Evolutionary conservation across 179 eudicot genomes (phyloP).

Genomic region (Carnegiea gigantea): DNA sequence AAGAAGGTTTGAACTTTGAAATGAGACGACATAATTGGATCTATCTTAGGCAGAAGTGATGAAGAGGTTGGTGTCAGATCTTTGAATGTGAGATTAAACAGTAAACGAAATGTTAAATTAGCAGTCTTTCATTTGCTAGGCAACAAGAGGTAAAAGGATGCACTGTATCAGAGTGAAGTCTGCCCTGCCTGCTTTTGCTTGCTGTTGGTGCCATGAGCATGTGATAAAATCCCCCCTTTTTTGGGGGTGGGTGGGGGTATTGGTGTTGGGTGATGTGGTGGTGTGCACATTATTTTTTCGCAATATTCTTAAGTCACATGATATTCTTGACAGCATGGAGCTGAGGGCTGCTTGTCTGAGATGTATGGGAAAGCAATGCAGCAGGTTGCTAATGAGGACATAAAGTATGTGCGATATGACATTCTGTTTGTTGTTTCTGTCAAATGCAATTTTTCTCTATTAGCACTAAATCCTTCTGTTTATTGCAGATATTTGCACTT

Average conservation of each 20-base stretch:
- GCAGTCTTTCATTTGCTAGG: too few relatives aligned
- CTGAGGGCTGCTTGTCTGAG: slow-evolving; percentile 83
- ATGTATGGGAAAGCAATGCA: slow-evolving; percentile 68
- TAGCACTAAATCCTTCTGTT: slow-evolving; percentile 18
- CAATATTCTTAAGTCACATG: slow-evolving; percentile 7
- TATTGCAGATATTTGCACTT: slow-evolving; percentile 74
- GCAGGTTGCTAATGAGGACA: slow-evolving; percentile 63
- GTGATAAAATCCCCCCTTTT: neutral
- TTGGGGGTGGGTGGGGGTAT: neutral
- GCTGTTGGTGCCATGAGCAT: slow-evolving; percentile 1
- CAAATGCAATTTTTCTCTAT: neutral
- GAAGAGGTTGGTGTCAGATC: too few relatives aligned
- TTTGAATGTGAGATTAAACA: too few relatives aligned
- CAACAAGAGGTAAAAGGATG: neutral
- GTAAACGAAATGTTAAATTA: too few relatives aligned
- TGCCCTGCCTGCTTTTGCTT: neutral
- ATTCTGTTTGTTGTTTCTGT: neutral
- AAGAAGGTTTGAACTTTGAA: too few relatives aligned
- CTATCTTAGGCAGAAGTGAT: too few relatives aligned
- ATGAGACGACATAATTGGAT: too few relatives aligned
- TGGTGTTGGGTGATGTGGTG: neutral
- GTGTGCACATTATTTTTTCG: neutral
- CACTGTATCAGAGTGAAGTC: neutral
- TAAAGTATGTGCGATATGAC: slow-evolving; percentile 47
- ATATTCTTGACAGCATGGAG: slow-evolving; percentile 65